These are phyloP conservation scores for Wickerhamia fluorescens DNA, from an alignment of 805 yeast genomes.

Conservation along the genomic window DNA sequence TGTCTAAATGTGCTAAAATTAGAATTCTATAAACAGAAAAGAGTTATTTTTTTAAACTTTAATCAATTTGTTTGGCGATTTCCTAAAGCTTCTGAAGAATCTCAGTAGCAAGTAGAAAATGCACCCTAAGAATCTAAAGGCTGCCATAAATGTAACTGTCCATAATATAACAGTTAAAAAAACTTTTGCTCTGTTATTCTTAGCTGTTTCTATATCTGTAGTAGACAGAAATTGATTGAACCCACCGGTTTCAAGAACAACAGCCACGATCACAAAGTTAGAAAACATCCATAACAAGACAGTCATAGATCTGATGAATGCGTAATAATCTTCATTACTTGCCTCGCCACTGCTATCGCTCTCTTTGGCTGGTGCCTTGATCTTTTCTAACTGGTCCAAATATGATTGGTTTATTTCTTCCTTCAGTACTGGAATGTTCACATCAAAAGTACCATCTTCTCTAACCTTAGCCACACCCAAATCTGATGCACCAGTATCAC, in stretches of 20 bases:
- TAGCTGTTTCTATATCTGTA: constrained; percentile 20
- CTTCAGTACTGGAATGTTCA: constrained; percentile 43
- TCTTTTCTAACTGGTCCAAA: constrained; percentile 45
- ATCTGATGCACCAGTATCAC: constrained; percentile 51
- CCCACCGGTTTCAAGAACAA: constrained; percentile 40
- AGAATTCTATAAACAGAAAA: no score
- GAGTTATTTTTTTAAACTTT: neutral
- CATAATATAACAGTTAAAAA: constrained; percentile 50
- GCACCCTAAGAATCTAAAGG: constrained; percentile 51
- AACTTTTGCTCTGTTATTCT: constrained; percentile 31
- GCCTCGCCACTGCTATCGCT: constrained; percentile 18
- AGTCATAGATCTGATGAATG: constrained; percentile 39
- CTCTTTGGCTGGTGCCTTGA: constrained; percentile 37
- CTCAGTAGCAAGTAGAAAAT: constrained; percentile 38
- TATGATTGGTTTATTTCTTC: constrained; percentile 49
- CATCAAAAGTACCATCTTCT: constrained; percentile 50
- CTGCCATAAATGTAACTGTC: constrained; percentile 56
- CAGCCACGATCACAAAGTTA: constrained; percentile 34
- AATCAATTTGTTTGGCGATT: no score
- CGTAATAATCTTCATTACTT: constrained; percentile 39
- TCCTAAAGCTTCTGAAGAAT: constrained; percentile 19
- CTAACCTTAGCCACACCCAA: constrained; percentile 48
- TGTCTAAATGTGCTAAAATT: no score
- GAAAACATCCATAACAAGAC: constrained; percentile 41
- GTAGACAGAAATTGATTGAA: constrained; percentile 26